Base-by-base conservation (phyloP, 1,139 yeast species). In the Ogataea hybrid region DNA sequence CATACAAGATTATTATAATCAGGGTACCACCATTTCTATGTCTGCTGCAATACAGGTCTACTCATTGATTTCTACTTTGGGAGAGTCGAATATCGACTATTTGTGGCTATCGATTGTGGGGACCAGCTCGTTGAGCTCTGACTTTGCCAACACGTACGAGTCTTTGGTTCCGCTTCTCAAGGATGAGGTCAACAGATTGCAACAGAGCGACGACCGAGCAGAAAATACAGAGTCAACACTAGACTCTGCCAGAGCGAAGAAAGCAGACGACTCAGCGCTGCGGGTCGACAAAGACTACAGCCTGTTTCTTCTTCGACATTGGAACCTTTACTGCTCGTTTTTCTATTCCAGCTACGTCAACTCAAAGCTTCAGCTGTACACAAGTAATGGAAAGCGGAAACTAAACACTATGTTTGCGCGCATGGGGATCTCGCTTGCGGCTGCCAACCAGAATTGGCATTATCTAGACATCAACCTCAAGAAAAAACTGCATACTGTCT, bases 71-170 rank as follows among this genome's bases (percentile, higher is more conserved):
- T 80, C 96, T 0, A 72, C 83, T 12, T 77, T 92, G 37, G 97
- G 89, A 44, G 92, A 86, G 56, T 84, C 88, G 2, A 70, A 77
- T 47, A 67, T 82, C 18, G 84, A 82, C 23, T 73, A 70, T 47
- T 66, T 94, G 38, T 94, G 99, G 99, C 69, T 89, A 6, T 77
- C 96, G 1, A 83, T 92, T 2, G 77, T 92, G 8, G 98, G 98
- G 1, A 81, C 95, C 1, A 82, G 95, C 0, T 84, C 97, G 1
- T 65, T 89, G 29, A 94, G 87, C 52, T 72, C 75, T 21, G 78
- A 78, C 48, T 81, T 82, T 53, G 92, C 96, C 3, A 84, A 81
- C 45, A 81, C 89, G 1, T 90, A 89, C 62, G 79, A 81, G 44
- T 70, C 77, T 37, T 65, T 88, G 42, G 81, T 80, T 49, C 95